These are phyloP conservation scores for Glycine soja DNA, from an alignment of 306 rosid genomes.

Conservation along the genomic window DNA sequence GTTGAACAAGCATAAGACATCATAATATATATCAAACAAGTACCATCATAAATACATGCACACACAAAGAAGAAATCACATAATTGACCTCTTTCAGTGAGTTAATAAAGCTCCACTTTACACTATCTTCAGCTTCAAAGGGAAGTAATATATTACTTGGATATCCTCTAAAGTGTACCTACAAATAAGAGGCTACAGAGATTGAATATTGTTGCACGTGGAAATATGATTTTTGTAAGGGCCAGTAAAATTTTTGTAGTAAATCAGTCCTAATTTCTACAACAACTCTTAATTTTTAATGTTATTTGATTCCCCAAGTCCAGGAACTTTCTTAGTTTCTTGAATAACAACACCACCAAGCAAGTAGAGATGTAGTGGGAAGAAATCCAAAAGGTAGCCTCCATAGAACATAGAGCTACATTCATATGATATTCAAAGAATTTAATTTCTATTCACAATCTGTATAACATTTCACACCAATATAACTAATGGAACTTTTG, in stretches of 20 bases:
- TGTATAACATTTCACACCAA: too few species aligned
- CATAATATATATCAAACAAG: conserved; percentile 28
- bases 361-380: conserved; percentile 4
- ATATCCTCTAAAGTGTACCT: conserved; percentile 97
- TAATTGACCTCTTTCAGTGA: conserved; percentile 88
- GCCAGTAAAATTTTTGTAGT: background rate
- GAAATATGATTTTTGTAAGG: background rate
- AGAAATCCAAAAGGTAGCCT: conserved; percentile 19
- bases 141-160: conserved; percentile 79
- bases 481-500: too few species aligned
- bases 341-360: background rate
- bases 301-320: background rate
- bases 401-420: background rate
- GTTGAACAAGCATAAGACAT: background rate
- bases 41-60: background rate
- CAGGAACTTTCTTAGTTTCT: conserved; percentile 12
- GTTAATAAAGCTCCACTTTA: conserved; percentile 97
- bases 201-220: conserved; percentile 21
- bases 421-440: conserved; percentile 29
- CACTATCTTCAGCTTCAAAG: conserved; percentile 88
- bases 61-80: conserved; percentile 12
- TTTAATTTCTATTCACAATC: background rate
- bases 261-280: conserved; percentile 17
- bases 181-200: conserved; percentile 41
- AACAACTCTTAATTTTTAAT: background rate